Conservation (phyloP, 805 yeast species). For the Phaffomyces antillensis region DNA sequence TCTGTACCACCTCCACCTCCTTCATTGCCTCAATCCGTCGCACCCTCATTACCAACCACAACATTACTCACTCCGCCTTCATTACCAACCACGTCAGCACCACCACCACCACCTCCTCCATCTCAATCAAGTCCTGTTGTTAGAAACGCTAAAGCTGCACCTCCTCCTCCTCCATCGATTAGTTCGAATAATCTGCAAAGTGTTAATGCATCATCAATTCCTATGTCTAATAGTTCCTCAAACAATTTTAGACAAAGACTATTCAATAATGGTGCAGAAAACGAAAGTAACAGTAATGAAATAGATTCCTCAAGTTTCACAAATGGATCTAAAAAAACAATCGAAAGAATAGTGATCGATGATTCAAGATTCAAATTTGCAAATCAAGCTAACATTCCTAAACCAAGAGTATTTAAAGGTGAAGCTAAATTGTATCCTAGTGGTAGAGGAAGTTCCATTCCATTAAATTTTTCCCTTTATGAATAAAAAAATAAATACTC, state of each 20-base stretch:
- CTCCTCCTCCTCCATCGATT: not conserved
- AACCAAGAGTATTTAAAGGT: conserved; percentile 75
- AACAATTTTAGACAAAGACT: conserved; percentile 17
- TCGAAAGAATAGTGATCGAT: conserved; percentile 36
- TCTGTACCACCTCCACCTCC: conserved; percentile 15
- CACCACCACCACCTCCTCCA: not conserved
- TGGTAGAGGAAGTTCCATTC: conserved; percentile 90
- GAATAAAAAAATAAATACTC: not conserved
- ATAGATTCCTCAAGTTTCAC: not conserved
- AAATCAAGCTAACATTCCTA: conserved; percentile 67
- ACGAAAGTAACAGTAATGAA: too few species aligned
- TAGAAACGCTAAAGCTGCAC: not conserved
- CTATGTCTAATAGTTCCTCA: not conserved
- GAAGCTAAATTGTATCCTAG: conserved; percentile 81
- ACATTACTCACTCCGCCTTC: not conserved
- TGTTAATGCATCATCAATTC: not conserved
- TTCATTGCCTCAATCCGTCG: not conserved
- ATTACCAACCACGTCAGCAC: not conserved
- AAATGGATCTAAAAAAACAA: not conserved
- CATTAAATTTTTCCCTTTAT: conserved; percentile 48
- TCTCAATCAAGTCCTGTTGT: not conserved
- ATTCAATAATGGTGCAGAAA: conserved; percentile 8
- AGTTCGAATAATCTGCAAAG: too few species aligned
- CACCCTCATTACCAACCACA: too few species aligned
- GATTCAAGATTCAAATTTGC: conserved; percentile 23